Evolutionary conservation across 371 early-diverging fungal species (phyloP).

Genomic region (Syncephalastrum contaminatum): DNA sequence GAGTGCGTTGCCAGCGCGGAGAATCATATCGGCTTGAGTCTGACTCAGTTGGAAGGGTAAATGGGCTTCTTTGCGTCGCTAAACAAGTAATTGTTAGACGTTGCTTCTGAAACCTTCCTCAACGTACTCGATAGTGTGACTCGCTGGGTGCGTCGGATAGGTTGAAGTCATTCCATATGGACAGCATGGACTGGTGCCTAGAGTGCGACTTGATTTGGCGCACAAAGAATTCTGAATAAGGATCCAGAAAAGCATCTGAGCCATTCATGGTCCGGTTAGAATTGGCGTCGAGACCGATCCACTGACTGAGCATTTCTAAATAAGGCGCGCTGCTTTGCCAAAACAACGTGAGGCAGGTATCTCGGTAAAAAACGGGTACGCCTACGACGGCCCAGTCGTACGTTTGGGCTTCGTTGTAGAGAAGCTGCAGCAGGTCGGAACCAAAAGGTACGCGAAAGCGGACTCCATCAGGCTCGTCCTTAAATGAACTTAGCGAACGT

Average conservation of each 20-base stretch:
- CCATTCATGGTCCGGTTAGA: no score
- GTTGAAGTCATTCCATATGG: no score
- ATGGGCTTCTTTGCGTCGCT: slow-evolving; percentile 16
- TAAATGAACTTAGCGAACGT: slow-evolving; percentile 2
- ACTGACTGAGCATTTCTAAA: slow-evolving; percentile 44
- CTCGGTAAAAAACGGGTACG: slow-evolving; percentile 32
- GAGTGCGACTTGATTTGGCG: no score
- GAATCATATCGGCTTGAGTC: slow-evolving; percentile 21
- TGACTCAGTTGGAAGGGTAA: slow-evolving; percentile 29
- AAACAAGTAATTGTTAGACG: neutral
- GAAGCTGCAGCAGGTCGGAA: slow-evolving; percentile 32
- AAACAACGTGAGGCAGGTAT: slow-evolving; percentile 34
- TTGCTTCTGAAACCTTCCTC: no score
- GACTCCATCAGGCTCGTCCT: slow-evolving; percentile 1
- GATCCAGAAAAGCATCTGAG: slow-evolving; percentile 5
- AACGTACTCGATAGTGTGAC: no score
- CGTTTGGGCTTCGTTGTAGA: slow-evolving; percentile 30
- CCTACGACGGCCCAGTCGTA: slow-evolving; percentile 26
- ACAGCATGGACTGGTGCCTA: no score
- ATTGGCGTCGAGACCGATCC: slow-evolving; percentile 31
- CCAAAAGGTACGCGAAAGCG: slow-evolving; percentile 48
- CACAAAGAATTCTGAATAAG: slow-evolving; percentile 47
- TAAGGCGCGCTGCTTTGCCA: slow-evolving; percentile 51
- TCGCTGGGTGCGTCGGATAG: no score
- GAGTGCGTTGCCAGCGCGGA: slow-evolving; percentile 32